Percentiles rank a stretch among this genome's conserved stretches.
Evolutionary conservation across 345 rosid genomes (phyloP).

Genomic region (sweet orange (Citrus sinensis)): DNA sequence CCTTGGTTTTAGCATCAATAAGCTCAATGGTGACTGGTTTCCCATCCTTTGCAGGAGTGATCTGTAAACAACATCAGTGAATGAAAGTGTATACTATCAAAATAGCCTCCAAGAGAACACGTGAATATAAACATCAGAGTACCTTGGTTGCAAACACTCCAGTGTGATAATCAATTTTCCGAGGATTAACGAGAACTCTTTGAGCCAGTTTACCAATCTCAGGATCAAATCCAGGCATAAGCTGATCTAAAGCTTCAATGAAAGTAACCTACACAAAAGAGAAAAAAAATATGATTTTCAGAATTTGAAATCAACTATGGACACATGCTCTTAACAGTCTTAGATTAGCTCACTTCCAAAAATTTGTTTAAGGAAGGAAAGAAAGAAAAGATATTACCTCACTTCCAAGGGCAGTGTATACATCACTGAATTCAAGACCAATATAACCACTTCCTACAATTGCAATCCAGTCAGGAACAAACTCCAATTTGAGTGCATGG

Average conservation of each 20-base stretch:
- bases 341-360: neutral
- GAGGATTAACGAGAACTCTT: constrained; percentile 87
- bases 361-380: neutral
- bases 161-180: constrained; percentile 90
- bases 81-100: neutral
- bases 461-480: constrained; percentile 96
- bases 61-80: constrained; percentile 36
- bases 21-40: constrained; percentile 95
- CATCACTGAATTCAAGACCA: constrained; percentile 99
- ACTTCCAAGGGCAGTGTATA: constrained; percentile 98
- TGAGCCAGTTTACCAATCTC: constrained; percentile 97
- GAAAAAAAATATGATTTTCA: neutral
- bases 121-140: neutral
- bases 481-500: constrained; percentile 96
- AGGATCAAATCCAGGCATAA: constrained; percentile 99
- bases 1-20: constrained; percentile 96
- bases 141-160: constrained; percentile 99
- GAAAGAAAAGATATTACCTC: constrained; percentile 51
- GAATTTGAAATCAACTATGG: neutral
- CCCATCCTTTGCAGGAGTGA: constrained; percentile 94
- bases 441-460: constrained; percentile 99
- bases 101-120: neutral
- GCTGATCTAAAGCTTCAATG: constrained; percentile 93
- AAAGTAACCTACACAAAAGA: constrained; percentile 73
- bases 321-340: neutral